Base-by-base conservation (phyloP, 176 grass and related monocot species). In the Areca catechu region DNA sequence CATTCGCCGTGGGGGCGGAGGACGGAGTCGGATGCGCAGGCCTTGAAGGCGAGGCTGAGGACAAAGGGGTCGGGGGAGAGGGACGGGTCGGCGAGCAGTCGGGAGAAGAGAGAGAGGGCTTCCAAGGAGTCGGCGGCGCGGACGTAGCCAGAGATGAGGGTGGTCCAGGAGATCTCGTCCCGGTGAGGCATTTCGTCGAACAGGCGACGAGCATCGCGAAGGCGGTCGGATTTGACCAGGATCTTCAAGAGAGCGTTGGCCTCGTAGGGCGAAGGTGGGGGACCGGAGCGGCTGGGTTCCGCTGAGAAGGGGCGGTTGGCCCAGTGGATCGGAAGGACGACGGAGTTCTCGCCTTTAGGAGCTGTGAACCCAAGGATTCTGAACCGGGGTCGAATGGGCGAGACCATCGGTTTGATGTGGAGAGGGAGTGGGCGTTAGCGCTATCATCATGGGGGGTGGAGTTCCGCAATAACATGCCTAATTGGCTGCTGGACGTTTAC, bases 21-120 rank as follows among this genome's bases (percentile, higher is more conserved):
- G 19, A 12, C 30, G 53, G 63, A 21, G 12, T 69, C 62, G 10
- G 25, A 60, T 19, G 59, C 74, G 70, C 80, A 84, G 37, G 86
- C 74, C 71, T 84, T 89, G 77, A 89, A 27, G 27, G 20, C 58
- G 49, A 78, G 64, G 82, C 71, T 90, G 60, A 90, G 70, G 70
- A 81, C 25, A 71, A 76, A 85, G 22, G 71, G 66, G 59, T 78
- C 69, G 10, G 79, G 47, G 23, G 57, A 34, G 51, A 47, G 49
- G 54, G 53, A 58, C 24, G 79, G 58, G 9, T 51, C 70, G 62
- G 54, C 69, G 1, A 71, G 74, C 48, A 79, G 27, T 74, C 27
- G 82, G 48, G 22, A 69, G 74, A 82, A 86, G 78, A 90, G 78
- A 55, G 5, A 72, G 29, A 83, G 57, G 0, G 75, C 82, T 18